Evolutionary conservation across 169 alveolate species (phyloP).

Genomic region (Babesia caballi): DNA sequence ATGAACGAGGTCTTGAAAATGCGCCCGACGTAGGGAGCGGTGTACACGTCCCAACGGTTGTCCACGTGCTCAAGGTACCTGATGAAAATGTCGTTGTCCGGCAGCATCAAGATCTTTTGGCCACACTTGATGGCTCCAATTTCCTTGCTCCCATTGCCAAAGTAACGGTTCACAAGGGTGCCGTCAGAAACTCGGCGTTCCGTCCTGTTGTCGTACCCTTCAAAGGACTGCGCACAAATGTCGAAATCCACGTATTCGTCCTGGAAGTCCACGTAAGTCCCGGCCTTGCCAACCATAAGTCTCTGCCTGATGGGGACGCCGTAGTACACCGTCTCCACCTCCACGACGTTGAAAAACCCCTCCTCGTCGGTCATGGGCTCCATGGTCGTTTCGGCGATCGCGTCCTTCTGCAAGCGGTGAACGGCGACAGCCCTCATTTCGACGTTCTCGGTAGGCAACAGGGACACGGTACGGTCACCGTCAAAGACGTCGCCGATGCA

Average conservation of each 20-base stretch:
- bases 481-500: constrained; percentile 8
- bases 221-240: constrained; percentile 10
- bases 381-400: neutral
- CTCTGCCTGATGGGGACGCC: constrained; percentile 11
- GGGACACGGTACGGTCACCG: neutral
- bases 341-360: constrained; percentile 5
- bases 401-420: neutral
- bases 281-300: neutral
- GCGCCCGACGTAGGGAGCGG: constrained; percentile 9
- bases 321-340: constrained; percentile 17
- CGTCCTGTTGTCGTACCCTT: neutral
- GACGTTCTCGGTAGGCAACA: neutral
- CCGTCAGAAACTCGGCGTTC: neutral
- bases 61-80: constrained; percentile 1
- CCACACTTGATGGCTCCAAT: constrained; percentile 50
- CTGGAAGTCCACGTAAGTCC: constrained; percentile 1
- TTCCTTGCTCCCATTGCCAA: neutral
- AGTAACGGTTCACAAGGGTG: neutral
- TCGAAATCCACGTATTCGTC: constrained; percentile 23
- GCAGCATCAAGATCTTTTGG: constrained; percentile 9
- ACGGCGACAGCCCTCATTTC: neutral
- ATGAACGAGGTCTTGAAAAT: constrained; percentile 1
- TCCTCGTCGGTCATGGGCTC: neutral
- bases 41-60: neutral
- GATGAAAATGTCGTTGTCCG: constrained; percentile 21